Evolutionary conservation across 106 monocot species (phyloP), one percentile per base, ranked within the genome.

Genomic region (Iris macrosiphon): DNA sequence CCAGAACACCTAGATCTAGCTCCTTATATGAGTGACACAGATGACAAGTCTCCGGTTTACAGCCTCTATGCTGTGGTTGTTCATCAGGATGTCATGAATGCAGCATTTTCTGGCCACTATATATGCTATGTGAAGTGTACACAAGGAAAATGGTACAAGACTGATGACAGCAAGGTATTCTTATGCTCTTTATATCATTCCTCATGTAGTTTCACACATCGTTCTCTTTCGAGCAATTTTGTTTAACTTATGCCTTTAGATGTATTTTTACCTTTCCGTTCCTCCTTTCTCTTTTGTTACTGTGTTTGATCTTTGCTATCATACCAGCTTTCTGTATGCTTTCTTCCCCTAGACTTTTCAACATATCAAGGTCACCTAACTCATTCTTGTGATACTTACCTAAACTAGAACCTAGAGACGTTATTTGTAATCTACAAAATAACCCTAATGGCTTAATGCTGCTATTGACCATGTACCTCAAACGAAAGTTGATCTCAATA

Each of bases 31-130:
- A 71, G 59, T 24, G 33, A 24, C 14, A 66, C 66, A 42, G 45
- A 61, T 45, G 69, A 69, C 40, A 61, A 32, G 13, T 66, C 65
- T 13, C 82, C 89, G 12, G 72, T 79, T 25, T 89, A 95, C 52
- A 50, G 55, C 31, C 79, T 95, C 16, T 95, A 95, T 69, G 89
- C 85, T 10, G 85, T 95, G 15, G 85, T 95, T 20, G 95, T 89
- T n/a, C 95, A 89, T 69, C 49, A 67, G 26, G 95, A 85, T 64
- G 41, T 89, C 46, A 82, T 80, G 78, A 89, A 95, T 79, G 81
- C 78, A 61, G 63, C 89, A 25, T 94, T 85, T 49, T 95, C 89
- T 58, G 89, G 89, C 15, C 95, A 95, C 30, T 95, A 95, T 51
- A 63, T 95, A 10, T 82, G 89, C 23, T 95, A 85, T 60, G 85